Base-by-base conservation (phyloP, 192 early-diverging fungal genomes). In the Coemansia sp. region DNA sequence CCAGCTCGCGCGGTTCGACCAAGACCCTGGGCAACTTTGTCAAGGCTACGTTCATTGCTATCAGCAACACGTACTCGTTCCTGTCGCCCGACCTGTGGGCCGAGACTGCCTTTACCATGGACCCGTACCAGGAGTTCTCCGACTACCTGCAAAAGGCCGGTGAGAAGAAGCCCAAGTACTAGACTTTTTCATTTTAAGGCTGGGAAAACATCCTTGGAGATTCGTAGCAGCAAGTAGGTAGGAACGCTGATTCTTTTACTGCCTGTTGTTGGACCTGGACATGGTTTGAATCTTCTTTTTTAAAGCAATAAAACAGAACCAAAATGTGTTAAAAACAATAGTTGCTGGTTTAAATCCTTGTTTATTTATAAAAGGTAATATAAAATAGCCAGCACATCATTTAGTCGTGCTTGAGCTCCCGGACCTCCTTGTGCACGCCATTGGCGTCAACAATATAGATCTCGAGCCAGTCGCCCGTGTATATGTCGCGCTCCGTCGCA, bases 1-100 rank as follows among this genome's bases (percentile, higher is more conserved):
- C 96, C 78, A 87, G 91, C 56, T 85, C 96, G 80, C 86, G 92
- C 70, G 96, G 96, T 77, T 93, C 93, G 71, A 98, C 96, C 89
- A 91, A 90, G 82, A 98, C 96, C 71, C 90, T 95, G 62, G 96
- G 96, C 76, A 98, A 98, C 93, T 97, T 97, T 73, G 93, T 98
- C 84, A 98, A 98, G 93, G 96, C 96, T 65, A 90, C 92, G 70
- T 98, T 98, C 84, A 87, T 90, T 81, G 96, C 94, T 77, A 95
- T 98, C 82, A 85, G 88, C 78, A 90, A 93, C 87, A 98, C 94
- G 76, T 98, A 98, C 89, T 89, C 88, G 75, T 98, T 90, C 93
- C 85, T 98, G 75, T 94, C 94, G 64, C 96, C 96, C 63, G 94
- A 97, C 75, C 88, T 97, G 65, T 98, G 96, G 96, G 84, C 84